Evolutionary conservation across 441 rosid species (phyloP), one percentile per base, ranked within the genome.

Genomic region (Adansonia gregorii): DNA sequence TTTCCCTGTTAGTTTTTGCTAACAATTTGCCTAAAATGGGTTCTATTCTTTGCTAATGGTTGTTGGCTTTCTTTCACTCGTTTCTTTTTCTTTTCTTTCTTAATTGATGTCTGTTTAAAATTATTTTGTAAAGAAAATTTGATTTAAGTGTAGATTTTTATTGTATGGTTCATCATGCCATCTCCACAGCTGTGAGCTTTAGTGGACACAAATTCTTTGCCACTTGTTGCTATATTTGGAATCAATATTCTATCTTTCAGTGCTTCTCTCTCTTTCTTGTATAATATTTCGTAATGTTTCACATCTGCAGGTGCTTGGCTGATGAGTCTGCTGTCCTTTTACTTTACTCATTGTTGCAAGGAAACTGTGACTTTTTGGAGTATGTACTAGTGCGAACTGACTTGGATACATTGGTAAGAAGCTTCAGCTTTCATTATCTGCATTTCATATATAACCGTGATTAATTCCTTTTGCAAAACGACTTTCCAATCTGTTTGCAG

Each of bases 371-470:
- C 84, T 97, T 97, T 80, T 88, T 93, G 89, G 99, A 97, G 88
- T 92, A 97, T 81, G 97, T 94, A 52, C 83, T 97, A 81, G 99
- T 94, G 85, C 97, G 98, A 81, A 94, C 95, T 46, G 99, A 97
- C 89, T 24, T 94, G 88, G 99, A 97, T 86, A 97, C 95, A 58
- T 76, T 97, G 98, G 99, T 97, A 94, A 68, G 91, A 27, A 68
- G 58, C 67, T 58, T 56, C 73, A 76, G 48, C 79, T 77, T 39
- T 31, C 72, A 61, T 4, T 6, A 65, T 71, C 52, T 67, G 43
- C 52, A 52, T 54, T 35, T 27, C 63, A 55, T 55, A n/a, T 54
- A 8, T 54, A 17, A 11, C 10, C 27, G 9, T 48, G 20, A 48
- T 48, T 31, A 45, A 46, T 60, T 74, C 7, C 43, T 10, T 52